These are phyloP conservation scores for Apiotrichum gracile DNA, from an alignment of 1,284 basidiomycete species.

Conservation along the genomic window DNA sequence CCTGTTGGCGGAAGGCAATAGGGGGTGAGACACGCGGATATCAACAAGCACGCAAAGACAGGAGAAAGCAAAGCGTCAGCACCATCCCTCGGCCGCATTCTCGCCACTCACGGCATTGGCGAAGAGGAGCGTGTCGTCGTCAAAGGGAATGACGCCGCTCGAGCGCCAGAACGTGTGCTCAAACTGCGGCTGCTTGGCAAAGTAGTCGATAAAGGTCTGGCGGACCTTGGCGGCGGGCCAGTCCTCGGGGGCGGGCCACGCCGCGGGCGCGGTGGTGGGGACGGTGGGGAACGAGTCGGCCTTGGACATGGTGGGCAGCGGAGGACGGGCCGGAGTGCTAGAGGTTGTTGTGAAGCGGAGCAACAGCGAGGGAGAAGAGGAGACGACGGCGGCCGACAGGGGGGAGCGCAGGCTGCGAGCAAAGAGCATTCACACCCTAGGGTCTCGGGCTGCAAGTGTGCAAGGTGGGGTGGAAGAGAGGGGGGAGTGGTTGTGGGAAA, in stretches of 20 bases:
- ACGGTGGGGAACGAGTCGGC: slow-evolving; percentile 30
- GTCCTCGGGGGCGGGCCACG: slow-evolving; percentile 47
- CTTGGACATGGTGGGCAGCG: slow-evolving; percentile 22
- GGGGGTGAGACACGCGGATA: no score
- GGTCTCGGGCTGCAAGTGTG: background rate
- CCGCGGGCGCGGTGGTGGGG: slow-evolving; percentile 36
- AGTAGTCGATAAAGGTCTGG: slow-evolving; percentile 72
- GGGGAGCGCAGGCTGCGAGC: slow-evolving; percentile 11
- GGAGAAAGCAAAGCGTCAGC: background rate
- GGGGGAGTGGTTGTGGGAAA: background rate
- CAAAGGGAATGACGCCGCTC: slow-evolving; percentile 89
- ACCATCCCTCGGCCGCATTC: background rate
- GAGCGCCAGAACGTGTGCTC: slow-evolving; percentile 90
- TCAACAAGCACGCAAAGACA: no score
- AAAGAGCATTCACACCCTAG: slow-evolving; percentile 18
- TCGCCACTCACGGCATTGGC: slow-evolving; percentile 68
- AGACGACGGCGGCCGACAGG: background rate
- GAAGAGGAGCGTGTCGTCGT: slow-evolving; percentile 93
- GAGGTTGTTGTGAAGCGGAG: background rate
- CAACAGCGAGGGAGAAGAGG: background rate
- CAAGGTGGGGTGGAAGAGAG: background rate
- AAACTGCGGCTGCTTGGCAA: slow-evolving; percentile 56
- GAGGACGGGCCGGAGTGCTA: background rate
- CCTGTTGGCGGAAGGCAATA: no score
- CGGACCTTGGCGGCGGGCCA: slow-evolving; percentile 68